Evolutionary conservation across 1,139 yeast species (phyloP), one percentile per base, ranked within the genome.

Genomic region (Kodamaea derodonti): DNA sequence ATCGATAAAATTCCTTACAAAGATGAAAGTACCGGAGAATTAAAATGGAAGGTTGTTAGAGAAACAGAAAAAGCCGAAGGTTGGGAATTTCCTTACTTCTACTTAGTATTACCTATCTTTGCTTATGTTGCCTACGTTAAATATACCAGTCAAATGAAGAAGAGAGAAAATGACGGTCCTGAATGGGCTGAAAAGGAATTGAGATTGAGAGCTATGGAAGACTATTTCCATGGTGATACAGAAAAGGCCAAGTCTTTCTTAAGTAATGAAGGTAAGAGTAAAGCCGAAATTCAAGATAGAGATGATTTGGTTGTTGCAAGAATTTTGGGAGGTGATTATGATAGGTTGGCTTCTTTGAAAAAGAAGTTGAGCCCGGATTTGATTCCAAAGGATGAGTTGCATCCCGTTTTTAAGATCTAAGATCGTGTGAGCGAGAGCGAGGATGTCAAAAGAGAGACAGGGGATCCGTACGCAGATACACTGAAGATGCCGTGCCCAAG

Each of bases 171-270:
- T 30, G 73, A 69, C 31, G 75, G 75, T 54, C 56, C 77, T 39
- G 85, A 80, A 51, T 85, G 95, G 95, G 95, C 95, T 29, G 78
- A 79, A 58, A 80, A 84, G 57, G 95, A 85, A 65, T 75, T 85
- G 59, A 72, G 86, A 54, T 72, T 83, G 58, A 82, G 95, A 70
- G 90, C 87, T 43, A 74, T 80, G 70, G 84, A 80, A 55, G 72
- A 65, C 41, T 62, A 64, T 52, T 69, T 69, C 65, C 82, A 78
- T 41, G 83, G 80, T 37, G 84, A 78, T 49, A 61, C 75, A 34
- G 82, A 68, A 37, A 75, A 75, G 61, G 76, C 78, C 35, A 69
- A 67, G 67, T 64, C 65, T 44, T 75, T 77, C 58, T 73, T 75
- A 53, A 65, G 73, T 42, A 72, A 75, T 43, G 75, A 71, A 51